Evolutionary conservation across 495 filamentous ascomycete species (phyloP).

Genomic region (Penicillium mononematosum): DNA sequence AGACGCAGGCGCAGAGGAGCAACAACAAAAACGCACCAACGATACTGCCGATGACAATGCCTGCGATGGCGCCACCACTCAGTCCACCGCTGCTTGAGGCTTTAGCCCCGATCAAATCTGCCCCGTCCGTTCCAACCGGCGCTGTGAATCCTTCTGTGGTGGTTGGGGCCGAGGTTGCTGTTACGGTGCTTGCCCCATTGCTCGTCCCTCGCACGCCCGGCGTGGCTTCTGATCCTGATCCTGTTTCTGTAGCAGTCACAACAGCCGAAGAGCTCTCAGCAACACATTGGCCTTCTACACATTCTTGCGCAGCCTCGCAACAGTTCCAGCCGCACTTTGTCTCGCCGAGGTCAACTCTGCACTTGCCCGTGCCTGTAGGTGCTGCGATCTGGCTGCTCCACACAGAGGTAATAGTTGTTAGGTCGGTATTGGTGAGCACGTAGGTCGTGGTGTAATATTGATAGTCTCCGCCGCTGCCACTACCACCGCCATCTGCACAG

Average conservation of each 20-base stretch:
- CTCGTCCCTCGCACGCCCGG: slow-evolving; percentile 72
- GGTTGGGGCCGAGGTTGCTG: slow-evolving; percentile 53
- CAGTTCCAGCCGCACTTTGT: slow-evolving; percentile 70
- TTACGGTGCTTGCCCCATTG: slow-evolving; percentile 53
- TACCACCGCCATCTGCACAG: slow-evolving; percentile 42
- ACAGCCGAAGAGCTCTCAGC: slow-evolving; percentile 40
- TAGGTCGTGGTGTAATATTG: slow-evolving; percentile 70
- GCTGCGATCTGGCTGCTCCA: slow-evolving; percentile 54
- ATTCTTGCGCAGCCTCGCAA: slow-evolving; percentile 71
- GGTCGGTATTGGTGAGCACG: slow-evolving; percentile 60
- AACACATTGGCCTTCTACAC: slow-evolving; percentile 45
- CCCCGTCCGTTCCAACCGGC: slow-evolving; percentile 54
- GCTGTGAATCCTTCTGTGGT: slow-evolving; percentile 59
- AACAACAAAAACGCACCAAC: slow-evolving; percentile 70
- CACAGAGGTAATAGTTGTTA: slow-evolving; percentile 63
- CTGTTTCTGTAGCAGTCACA: slow-evolving; percentile 34
- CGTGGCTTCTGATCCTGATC: slow-evolving; percentile 25
- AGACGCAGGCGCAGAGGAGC: slow-evolving; percentile 72
- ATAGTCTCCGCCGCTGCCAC: slow-evolving; percentile 29
- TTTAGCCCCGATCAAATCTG: slow-evolving; percentile 46
- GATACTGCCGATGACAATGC: slow-evolving; percentile 86
- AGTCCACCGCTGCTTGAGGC: slow-evolving; percentile 49
- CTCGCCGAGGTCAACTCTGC: slow-evolving; percentile 59
- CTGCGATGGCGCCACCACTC: slow-evolving; percentile 86
- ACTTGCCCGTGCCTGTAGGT: slow-evolving; percentile 48